These are phyloP conservation scores for Claviceps sp. DNA, from an alignment of 2,329 filamentous ascomycete species.

Conservation along the genomic window DNA sequence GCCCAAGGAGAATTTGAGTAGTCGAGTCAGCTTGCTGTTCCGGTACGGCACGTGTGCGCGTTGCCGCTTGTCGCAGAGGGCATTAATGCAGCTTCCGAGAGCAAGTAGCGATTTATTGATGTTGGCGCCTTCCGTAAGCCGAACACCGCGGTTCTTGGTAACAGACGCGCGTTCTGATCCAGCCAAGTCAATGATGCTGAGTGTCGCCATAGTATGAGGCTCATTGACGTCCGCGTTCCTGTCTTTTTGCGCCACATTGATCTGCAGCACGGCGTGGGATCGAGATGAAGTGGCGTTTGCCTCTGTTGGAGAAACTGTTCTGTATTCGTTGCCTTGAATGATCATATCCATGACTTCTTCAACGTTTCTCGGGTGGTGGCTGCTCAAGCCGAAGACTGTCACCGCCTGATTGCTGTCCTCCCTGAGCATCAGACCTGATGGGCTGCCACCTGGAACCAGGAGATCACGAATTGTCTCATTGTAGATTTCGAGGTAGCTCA, in stretches of 20 bases:
- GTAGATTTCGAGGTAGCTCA: slow-evolving; percentile 97
- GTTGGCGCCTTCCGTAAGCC: slow-evolving; percentile 86
- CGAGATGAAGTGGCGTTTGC: slow-evolving; percentile 95
- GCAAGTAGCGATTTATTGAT: slow-evolving; percentile 98
- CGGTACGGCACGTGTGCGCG: slow-evolving; percentile 91
- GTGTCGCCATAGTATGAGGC: slow-evolving; percentile 92
- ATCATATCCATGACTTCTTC: slow-evolving; percentile 99
- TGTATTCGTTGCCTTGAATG: slow-evolving; percentile 81
- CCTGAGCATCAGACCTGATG: slow-evolving; percentile 75
- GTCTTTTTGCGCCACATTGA: slow-evolving; percentile 90
- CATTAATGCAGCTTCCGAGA: slow-evolving; percentile 94
- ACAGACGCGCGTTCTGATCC: slow-evolving; percentile 92
- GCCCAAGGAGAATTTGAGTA: slow-evolving; percentile 92
- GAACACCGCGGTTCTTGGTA: slow-evolving; percentile 89
- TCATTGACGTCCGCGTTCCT: slow-evolving; percentile 86
- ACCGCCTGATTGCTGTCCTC: slow-evolving; percentile 92
- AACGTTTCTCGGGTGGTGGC: slow-evolving; percentile 80
- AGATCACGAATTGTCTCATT: slow-evolving; percentile 97
- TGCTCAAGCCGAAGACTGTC: slow-evolving; percentile 79
- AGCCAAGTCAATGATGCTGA: slow-evolving; percentile 95
- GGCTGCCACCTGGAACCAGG: slow-evolving; percentile 71
- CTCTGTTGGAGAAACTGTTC: slow-evolving; percentile 92
- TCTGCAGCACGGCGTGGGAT: slow-evolving; percentile 92
- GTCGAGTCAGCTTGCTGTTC: slow-evolving; percentile 90
- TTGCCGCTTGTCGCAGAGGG: slow-evolving; percentile 83